Evolutionary conservation across 177 flowering plant genomes (phyloP).

Genomic region (Vitis hybrid): DNA sequence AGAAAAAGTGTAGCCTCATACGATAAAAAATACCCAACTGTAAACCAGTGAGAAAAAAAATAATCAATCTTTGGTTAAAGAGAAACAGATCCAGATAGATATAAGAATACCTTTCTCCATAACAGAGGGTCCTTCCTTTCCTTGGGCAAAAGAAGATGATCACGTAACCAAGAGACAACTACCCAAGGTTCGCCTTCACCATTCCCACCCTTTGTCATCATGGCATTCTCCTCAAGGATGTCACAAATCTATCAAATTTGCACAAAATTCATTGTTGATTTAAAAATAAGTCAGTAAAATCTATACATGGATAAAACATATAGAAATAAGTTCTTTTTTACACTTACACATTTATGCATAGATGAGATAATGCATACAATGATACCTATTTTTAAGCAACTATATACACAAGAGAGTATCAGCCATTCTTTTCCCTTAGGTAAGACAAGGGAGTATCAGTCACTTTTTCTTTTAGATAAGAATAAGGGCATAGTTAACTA

Average conservation of each 20-base stretch:
- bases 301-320: background rate
- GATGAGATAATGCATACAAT: no score
- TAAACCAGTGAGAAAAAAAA: background rate
- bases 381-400: no score
- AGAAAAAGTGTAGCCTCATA: no score
- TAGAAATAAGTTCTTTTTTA: no score
- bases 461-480: no score
- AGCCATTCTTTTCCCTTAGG: no score
- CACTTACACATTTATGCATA: no score
- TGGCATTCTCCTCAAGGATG: conserved; percentile 83
- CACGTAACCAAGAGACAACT: conserved; percentile 81
- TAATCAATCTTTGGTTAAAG: background rate
- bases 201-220: conserved; percentile 43
- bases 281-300: background rate
- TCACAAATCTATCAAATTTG: conserved; percentile 73
- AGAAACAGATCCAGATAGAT: background rate
- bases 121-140: conserved; percentile 72
- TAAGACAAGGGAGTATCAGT: no score
- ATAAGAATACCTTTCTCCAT: conserved; percentile 76
- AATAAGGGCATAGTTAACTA: no score
- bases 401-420: no score
- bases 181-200: conserved; percentile 78
- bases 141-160: conserved; percentile 81
- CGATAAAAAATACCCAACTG: background rate
- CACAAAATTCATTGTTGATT: conserved; percentile 7